Percentiles rank a stretch among this genome's conserved stretches.
Evolutionary conservation across 805 yeast species (phyloP).

Genomic region (Tetrapisispora phaffii): DNA sequence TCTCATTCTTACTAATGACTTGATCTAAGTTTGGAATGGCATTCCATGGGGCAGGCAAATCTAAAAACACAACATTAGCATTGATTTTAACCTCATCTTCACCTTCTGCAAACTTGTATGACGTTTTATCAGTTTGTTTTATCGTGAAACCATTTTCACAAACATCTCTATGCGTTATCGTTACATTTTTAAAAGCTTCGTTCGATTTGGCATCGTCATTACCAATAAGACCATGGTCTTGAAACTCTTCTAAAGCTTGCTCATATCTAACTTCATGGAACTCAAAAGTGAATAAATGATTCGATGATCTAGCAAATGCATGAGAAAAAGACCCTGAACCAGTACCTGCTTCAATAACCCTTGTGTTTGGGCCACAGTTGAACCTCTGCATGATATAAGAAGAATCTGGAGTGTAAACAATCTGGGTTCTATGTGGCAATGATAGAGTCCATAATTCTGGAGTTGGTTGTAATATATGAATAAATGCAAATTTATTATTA

Average conservation of each 20-base stretch:
- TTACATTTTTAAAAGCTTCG: slow-evolving; percentile 35
- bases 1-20: slow-evolving; percentile 45
- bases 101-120: slow-evolving; percentile 15
- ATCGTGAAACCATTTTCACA: slow-evolving; percentile 76
- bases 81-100: slow-evolving; percentile 30
- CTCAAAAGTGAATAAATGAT: slow-evolving; percentile 74
- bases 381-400: slow-evolving; percentile 81
- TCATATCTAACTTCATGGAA: slow-evolving; percentile 76
- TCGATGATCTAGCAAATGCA: slow-evolving; percentile 78
- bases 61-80: slow-evolving; percentile 75
- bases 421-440: slow-evolving; percentile 93
- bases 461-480: slow-evolving; percentile 81
- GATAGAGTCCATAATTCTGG: slow-evolving; percentile 97
- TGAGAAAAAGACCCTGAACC: slow-evolving; percentile 96
- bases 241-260: slow-evolving; percentile 73
- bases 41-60: slow-evolving; percentile 93
- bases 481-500: slow-evolving; percentile 49
- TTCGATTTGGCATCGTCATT: neutral
- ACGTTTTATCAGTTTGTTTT: slow-evolving; percentile 22
- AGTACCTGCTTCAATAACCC: slow-evolving; percentile 94
- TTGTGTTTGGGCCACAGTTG: slow-evolving; percentile 59
- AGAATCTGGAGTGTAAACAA: slow-evolving; percentile 93
- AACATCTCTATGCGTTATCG: slow-evolving; percentile 83
- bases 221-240: slow-evolving; percentile 49
- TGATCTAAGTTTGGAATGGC: slow-evolving; percentile 68